Evolutionary conservation across 2,329 filamentous ascomycete genomes (phyloP), one percentile per base, ranked within the genome.

Genomic region (Exophiala spinifera): DNA sequence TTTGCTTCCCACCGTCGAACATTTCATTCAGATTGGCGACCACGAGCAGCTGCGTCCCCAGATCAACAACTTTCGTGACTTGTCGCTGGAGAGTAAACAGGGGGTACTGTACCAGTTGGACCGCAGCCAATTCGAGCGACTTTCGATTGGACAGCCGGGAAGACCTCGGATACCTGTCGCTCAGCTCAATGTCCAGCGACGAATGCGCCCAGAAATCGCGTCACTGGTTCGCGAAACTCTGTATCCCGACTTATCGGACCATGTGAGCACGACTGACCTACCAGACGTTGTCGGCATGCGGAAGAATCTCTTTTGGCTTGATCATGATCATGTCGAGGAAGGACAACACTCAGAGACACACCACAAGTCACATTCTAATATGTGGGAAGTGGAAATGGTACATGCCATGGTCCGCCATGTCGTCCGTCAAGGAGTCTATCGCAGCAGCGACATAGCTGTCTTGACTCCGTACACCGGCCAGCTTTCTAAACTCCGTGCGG

Each of bases 191-290:
- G 78, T 76, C 0, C 85, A 89, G 64, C 72, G 84, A 11, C 76
- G 85, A 10, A 89, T 89, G 84, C 76, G 79, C 48, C 86, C 85
- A 0, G 74, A 73, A 0, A 84, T 89, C 8, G 77, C 86, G 0
- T 65, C 68, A 1, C 74, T 89, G 0, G 72, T 89, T 7, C 73
- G 82, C 1, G 68, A 74, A 0, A 79, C 80, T 0, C 65, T 86
- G 0, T 88, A 89, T 55, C 79, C 78, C 0, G 60, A 71, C 0
- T 69, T 89, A 0, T 49, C 75, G 13, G 84, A 89, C 61, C 72
- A 75, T 6, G 58, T 69, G 0, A 66, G 60, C 1, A 72, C 73
- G 0, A 23, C 1, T 0, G 21, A 59, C 0, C 70, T 74, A 51
- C 76, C 77, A 0, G 61, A 72, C 14, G 75, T 83, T 8, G 55